Evolutionary conservation across 179 eudicot species (phyloP).

Genomic region (Vitellaria paradoxa): DNA sequence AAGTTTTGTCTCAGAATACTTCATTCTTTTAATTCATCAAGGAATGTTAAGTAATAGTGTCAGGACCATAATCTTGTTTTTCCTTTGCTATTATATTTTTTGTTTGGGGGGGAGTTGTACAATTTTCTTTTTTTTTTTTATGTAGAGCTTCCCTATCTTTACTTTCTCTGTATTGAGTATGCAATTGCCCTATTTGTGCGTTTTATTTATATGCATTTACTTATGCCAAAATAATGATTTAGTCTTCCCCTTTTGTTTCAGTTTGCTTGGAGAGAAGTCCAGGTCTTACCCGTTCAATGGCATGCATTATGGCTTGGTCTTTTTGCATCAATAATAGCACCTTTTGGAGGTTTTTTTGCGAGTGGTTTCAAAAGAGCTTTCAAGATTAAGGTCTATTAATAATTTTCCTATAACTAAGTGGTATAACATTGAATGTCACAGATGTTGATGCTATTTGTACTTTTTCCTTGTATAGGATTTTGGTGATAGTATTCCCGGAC

Average conservation of each 20-base stretch:
- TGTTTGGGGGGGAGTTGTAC: too few species aligned
- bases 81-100: not conserved
- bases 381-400: constrained; percentile 72
- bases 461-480: constrained; percentile 63
- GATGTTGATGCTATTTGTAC: not conserved
- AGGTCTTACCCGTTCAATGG: constrained; percentile 85
- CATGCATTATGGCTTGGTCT: constrained; percentile 88
- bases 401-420: not conserved
- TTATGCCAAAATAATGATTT: constrained; percentile 11
- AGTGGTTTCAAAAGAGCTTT: constrained; percentile 98
- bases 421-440: not conserved
- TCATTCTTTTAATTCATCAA: too few species aligned
- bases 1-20: too few species aligned
- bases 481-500: constrained; percentile 98
- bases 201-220: not conserved
- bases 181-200: not conserved
- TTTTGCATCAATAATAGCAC: constrained; percentile 95
- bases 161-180: too few species aligned
- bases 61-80: not conserved
- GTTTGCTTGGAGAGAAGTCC: constrained; percentile 76
- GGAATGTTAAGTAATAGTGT: not conserved
- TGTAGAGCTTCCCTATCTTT: constrained; percentile 11
- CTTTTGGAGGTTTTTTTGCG: constrained; percentile 97
- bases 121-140: not conserved
- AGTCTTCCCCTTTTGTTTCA: constrained; percentile 31